Evolutionary conservation across 306 rosid genomes (phyloP).

Genomic region (Rosa chinensis): DNA sequence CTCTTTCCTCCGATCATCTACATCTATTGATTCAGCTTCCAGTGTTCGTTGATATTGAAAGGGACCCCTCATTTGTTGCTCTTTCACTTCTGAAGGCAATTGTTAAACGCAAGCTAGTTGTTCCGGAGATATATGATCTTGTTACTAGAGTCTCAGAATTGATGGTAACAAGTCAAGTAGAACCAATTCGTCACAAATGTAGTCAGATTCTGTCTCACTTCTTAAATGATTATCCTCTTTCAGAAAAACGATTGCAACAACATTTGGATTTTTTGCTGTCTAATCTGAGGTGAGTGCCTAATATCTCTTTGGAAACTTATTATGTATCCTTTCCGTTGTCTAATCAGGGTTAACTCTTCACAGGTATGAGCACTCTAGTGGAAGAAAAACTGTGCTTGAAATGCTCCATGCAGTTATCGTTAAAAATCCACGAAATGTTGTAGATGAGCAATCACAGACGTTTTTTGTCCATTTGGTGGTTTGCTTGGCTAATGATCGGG

Average conservation of each 20-base stretch:
- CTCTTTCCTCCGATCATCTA: slow-evolving; percentile 70
- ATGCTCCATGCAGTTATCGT: slow-evolving; percentile 76
- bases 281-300: slow-evolving; percentile 61
- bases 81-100: slow-evolving; percentile 83
- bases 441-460: slow-evolving; percentile 75
- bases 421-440: slow-evolving; percentile 65
- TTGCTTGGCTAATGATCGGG: slow-evolving; percentile 82
- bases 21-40: slow-evolving; percentile 74
- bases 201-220: slow-evolving; percentile 80
- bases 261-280: slow-evolving; percentile 75
- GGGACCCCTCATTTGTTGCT: slow-evolving; percentile 66
- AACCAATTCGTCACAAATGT: slow-evolving; percentile 70
- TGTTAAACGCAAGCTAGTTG: slow-evolving; percentile 68
- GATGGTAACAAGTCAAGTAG: slow-evolving; percentile 93
- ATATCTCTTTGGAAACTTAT: background rate
- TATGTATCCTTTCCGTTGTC: slow-evolving; percentile 6
- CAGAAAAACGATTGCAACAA: slow-evolving; percentile 73
- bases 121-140: slow-evolving; percentile 88
- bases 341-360: slow-evolving; percentile 21
- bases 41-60: slow-evolving; percentile 72
- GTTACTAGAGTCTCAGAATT: slow-evolving; percentile 69
- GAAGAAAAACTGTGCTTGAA: slow-evolving; percentile 86
- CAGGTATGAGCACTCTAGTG: slow-evolving; percentile 88
- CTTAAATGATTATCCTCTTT: slow-evolving; percentile 75
- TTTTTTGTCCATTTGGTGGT: slow-evolving; percentile 78